Percentiles rank a stretch among this genome's conserved stretches.
These are phyloP conservation scores for Samsoniella hepiali DNA, from an alignment of 2,329 filamentous ascomycete genomes.

Conservation along the genomic window DNA sequence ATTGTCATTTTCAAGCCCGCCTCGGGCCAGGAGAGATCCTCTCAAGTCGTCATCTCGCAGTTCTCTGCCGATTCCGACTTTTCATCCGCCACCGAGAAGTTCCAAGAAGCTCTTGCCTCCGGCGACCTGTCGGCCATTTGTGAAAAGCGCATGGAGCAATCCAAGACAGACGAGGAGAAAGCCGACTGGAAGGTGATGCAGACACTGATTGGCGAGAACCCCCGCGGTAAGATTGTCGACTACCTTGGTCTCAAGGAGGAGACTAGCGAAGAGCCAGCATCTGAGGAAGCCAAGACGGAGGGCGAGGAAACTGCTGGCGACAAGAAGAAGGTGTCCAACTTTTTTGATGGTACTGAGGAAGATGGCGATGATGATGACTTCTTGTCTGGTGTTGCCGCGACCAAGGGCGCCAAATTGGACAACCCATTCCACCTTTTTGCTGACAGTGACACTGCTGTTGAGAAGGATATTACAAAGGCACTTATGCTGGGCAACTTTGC, in stretches of 20 bases:
- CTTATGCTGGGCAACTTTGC: conserved; percentile 89
- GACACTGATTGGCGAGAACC: conserved; percentile 78
- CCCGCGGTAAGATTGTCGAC: conserved; percentile 80
- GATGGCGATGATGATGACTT: conserved; percentile 79
- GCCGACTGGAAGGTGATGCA: conserved; percentile 95
- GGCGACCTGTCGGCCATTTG: conserved; percentile 79
- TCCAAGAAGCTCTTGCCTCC: conserved; percentile 75
- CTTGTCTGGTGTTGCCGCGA: conserved; percentile 76
- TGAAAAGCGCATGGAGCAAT: conserved; percentile 69
- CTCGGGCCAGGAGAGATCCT: conserved; percentile 62
- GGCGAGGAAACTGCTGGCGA: conserved; percentile 33
- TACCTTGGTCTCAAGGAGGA: conserved; percentile 81
- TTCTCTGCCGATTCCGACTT: conserved; percentile 86
- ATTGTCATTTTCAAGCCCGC: conserved; percentile 70
- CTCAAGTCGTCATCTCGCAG: conserved; percentile 78
- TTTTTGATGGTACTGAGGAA: conserved; percentile 67
- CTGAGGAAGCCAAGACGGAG: conserved; percentile 27
- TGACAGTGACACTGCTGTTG: conserved; percentile 77
- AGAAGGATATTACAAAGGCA: conserved; percentile 82
- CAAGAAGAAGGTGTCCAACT: conserved; percentile 67
- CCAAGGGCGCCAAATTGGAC: conserved; percentile 88
- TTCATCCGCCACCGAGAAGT: conserved; percentile 78
- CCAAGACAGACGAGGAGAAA: conserved; percentile 85
- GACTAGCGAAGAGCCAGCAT: conserved; percentile 49
- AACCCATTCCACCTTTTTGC: conserved; percentile 89